Evolutionary conservation across 2,329 filamentous ascomycete species (phyloP), one percentile per base, ranked within the genome.

Genomic region (Knufia fluminis): DNA sequence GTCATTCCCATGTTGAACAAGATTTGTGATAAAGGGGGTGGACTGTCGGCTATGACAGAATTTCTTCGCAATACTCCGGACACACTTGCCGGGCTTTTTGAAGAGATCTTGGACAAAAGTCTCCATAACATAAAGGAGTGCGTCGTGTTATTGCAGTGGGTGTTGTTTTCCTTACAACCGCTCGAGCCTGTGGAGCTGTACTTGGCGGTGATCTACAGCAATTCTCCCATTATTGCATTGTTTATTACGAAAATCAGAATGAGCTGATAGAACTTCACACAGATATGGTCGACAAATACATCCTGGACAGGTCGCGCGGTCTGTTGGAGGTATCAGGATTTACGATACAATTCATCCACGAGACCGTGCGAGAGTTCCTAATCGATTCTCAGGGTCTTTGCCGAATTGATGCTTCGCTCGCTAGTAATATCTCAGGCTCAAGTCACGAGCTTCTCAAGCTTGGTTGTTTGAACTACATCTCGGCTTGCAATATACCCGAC

Each of bases 21-120:
- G 36, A 68, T 70, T 48, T 64, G 59, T 46, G 59, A 59, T 7
- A 24, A 54, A 3, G 62, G 67, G 16, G 8, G 16, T 4, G 54
- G 59, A 0, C 52, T 66, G 0, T 52, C 61, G 20, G 53, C 49
- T 0, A 46, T 73, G 4, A 0, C 57, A 66, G 28, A 63, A 72
- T 0, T 55, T 82, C 0, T 81, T 82, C 51, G 64, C 63, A n/a
- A n/a, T n/a, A n/a, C n/a, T n/a, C n/a, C n/a, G n/a, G n/a, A n/a
- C n/a, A n/a, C n/a, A n/a, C n/a, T n/a, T n/a, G n/a, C n/a, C n/a
- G n/a, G n/a, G n/a, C n/a, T n/a, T n/a, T n/a, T n/a, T n/a, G n/a
- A n/a, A 1, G 62, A 75, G 10, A 74, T 80, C 0, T 49, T 81
- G 1, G 67, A 51, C 0, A 66, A 75, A 14, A 76, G 82, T 45